Conservation (phyloP, 108 stramenopile species). For the Licmophora abbreviata region DNA sequence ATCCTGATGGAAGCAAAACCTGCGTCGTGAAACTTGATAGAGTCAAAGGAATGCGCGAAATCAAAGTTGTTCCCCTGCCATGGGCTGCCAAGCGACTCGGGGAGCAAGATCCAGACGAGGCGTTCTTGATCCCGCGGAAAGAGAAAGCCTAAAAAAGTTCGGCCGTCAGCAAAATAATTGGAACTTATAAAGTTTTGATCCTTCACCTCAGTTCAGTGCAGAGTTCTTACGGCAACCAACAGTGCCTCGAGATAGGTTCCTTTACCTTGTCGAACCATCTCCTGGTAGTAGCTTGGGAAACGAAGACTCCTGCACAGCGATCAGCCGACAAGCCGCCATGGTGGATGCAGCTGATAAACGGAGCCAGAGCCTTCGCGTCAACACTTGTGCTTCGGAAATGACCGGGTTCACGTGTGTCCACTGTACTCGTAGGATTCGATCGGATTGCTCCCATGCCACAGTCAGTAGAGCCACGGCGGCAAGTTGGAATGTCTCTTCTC, state of each 20-base stretch:
- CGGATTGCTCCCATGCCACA: slow-evolving; percentile 9
- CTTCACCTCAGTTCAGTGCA: not conserved
- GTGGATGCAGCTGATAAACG: slow-evolving; percentile 19
- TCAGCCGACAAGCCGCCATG: slow-evolving; percentile 23
- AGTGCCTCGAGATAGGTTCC: not conserved
- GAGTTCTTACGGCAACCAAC: not conserved
- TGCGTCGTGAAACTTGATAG: slow-evolving; percentile 74
- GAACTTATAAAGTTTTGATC: not conserved
- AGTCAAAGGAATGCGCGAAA: slow-evolving; percentile 69
- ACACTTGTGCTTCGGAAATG: not conserved
- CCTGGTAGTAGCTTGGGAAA: too few species aligned
- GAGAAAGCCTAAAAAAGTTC: too few species aligned
- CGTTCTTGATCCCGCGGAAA: slow-evolving; percentile 74
- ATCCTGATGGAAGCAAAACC: slow-evolving; percentile 52
- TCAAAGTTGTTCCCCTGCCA: slow-evolving; percentile 51
- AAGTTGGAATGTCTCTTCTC: slow-evolving; percentile 1
- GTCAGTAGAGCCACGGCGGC: slow-evolving; percentile 25
- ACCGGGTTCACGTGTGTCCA: slow-evolving; percentile 28
- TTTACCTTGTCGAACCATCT: too few species aligned
- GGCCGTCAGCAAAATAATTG: slow-evolving; percentile 6
- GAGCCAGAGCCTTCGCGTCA: slow-evolving; percentile 25
- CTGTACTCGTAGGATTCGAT: slow-evolving; percentile 18
- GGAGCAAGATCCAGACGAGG: slow-evolving; percentile 86
- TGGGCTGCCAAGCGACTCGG: slow-evolving; percentile 81
- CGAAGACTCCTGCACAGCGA: not conserved